These are phyloP conservation scores for Paecilomyces fulvus DNA, from an alignment of 2,329 filamentous ascomycete genomes.

Conservation along the genomic window DNA sequence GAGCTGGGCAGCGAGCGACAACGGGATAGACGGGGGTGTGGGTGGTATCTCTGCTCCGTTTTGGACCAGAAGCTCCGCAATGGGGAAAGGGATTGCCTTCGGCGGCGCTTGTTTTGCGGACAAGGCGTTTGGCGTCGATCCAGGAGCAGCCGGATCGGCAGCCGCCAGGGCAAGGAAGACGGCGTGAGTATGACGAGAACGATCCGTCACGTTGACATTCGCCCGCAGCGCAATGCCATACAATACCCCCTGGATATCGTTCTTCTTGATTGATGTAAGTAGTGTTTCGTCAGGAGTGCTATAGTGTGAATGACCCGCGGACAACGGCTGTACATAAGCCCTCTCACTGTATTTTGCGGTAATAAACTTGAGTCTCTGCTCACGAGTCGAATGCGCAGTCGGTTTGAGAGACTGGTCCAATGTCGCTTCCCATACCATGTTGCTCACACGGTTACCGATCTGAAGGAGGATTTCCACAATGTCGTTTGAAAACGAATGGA, in stretches of 20 bases:
- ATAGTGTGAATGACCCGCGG: constrained; percentile 66
- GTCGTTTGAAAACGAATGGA: constrained; percentile 91
- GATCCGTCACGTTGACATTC: constrained; percentile 79
- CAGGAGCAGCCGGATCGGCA: constrained; percentile 77
- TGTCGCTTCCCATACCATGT: constrained; percentile 90
- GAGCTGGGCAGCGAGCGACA: constrained; percentile 68
- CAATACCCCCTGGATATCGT: constrained; percentile 87
- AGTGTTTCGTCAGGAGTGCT: constrained; percentile 77
- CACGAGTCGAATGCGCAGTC: constrained; percentile 66
- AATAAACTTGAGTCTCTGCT: constrained; percentile 90
- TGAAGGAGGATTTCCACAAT: constrained; percentile 89
- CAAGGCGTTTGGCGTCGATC: constrained; percentile 29
- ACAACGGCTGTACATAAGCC: constrained; percentile 66
- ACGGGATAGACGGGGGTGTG: constrained; percentile 68
- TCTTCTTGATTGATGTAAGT: constrained; percentile 87
- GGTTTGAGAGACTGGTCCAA: constrained; percentile 70
- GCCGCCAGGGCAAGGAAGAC: constrained; percentile 87
- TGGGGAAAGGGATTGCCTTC: constrained; percentile 61
- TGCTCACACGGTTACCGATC: constrained; percentile 88
- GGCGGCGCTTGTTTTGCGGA: constrained; percentile 27
- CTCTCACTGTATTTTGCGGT: constrained; percentile 88
- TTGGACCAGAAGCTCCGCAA: constrained; percentile 85
- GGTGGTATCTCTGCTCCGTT: constrained; percentile 85
- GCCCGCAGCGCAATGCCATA: constrained; percentile 80
- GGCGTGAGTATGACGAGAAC: constrained; percentile 77